Percentiles rank a stretch among this genome's conserved stretches.
These are phyloP conservation scores for Aurantiochytrium sp. DNA, from an alignment of 108 stramenopile genomes.

Conservation along the genomic window DNA sequence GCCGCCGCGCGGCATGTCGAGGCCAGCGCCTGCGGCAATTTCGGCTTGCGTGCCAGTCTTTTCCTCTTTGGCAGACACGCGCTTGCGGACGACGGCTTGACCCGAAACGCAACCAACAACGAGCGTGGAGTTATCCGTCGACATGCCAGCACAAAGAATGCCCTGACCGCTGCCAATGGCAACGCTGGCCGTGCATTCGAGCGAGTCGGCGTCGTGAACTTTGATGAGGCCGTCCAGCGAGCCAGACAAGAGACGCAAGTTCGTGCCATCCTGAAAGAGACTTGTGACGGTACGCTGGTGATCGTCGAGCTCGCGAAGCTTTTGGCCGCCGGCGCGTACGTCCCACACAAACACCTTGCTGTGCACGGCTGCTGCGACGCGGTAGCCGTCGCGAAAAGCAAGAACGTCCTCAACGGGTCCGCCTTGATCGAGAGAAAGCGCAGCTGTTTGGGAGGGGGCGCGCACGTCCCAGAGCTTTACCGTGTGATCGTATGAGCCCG, in stretches of 20 bases:
- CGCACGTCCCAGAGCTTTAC: slow-evolving; percentile 29
- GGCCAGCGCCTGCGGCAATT: background rate
- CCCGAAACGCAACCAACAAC: slow-evolving; percentile 19
- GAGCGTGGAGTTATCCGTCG: background rate
- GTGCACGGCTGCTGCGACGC: slow-evolving; percentile 18
- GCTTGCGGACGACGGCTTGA: background rate
- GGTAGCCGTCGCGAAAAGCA: background rate
- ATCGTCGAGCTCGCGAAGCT: background rate
- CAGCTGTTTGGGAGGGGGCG: background rate
- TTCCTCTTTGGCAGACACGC: background rate
- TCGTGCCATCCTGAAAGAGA: background rate
- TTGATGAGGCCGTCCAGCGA: slow-evolving; percentile 31
- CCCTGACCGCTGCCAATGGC: background rate
- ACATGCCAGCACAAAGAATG: slow-evolving; percentile 17
- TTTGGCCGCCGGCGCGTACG: slow-evolving; percentile 2
- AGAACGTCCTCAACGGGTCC: slow-evolving; percentile 8
- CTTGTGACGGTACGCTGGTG: slow-evolving; percentile 31
- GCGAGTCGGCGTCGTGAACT: slow-evolving; percentile 3
- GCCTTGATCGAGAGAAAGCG: background rate
- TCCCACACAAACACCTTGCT: slow-evolving; percentile 29
- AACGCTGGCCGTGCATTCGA: background rate
- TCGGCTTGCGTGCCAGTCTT: background rate
- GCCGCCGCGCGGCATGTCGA: background rate
- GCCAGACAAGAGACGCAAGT: slow-evolving; percentile 20
- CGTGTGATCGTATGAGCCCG: slow-evolving; percentile 32